Conservation (phyloP, 495 filamentous ascomycete species). For the Chaetomium cochliodes region DNA sequence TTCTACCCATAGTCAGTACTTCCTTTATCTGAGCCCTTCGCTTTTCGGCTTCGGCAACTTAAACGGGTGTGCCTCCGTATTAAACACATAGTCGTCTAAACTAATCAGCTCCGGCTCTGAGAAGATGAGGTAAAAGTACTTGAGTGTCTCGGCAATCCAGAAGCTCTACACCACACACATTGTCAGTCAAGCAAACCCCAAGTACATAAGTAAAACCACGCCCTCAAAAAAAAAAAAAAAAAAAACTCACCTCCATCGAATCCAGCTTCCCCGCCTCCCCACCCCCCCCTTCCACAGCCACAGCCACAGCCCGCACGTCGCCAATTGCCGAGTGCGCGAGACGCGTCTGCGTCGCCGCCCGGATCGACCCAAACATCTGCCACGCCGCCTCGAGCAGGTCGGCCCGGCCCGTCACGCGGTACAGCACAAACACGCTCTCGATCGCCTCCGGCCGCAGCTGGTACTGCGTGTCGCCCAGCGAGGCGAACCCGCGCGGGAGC, state of each 20-base stretch:
- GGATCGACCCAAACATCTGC: constrained; percentile 70
- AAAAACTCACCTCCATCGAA: constrained; percentile 49
- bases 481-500: constrained; percentile 58
- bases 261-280: constrained; percentile 31
- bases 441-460: constrained; percentile 63
- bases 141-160: constrained; percentile 53
- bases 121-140: constrained; percentile 76
- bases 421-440: constrained; percentile 72
- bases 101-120: constrained; percentile 68
- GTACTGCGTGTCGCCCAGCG: constrained; percentile 39
- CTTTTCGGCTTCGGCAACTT: constrained; percentile 30
- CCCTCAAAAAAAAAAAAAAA: no score
- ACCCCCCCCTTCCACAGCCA: not conserved
- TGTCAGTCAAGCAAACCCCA: not conserved
- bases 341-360: constrained; percentile 57
- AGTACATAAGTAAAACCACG: no score
- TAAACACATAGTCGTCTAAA: constrained; percentile 77
- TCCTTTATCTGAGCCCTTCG: not conserved
- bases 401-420: constrained; percentile 68
- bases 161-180: constrained; percentile 40
- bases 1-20: not conserved
- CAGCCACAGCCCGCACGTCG: constrained; percentile 42
- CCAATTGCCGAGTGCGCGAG: constrained; percentile 58
- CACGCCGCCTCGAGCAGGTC: constrained; percentile 68
- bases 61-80: constrained; percentile 85